These are phyloP conservation scores for Scedosporium boydii DNA, from an alignment of 2,329 filamentous ascomycete species.

Conservation along the genomic window DNA sequence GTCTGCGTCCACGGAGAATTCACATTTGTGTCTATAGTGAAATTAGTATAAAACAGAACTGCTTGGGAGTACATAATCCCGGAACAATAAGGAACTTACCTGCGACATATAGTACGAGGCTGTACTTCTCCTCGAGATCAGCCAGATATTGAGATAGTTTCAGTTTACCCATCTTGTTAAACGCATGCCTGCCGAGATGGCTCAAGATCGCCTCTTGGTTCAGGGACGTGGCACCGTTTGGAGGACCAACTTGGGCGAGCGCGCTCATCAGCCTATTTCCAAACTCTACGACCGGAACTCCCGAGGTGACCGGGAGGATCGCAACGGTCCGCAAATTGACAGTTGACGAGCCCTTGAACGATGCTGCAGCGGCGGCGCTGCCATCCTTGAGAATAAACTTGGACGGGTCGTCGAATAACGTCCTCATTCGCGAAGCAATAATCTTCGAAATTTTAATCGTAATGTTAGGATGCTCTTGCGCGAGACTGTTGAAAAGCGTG, in stretches of 20 bases:
- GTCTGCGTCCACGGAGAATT: slow-evolving; percentile 98
- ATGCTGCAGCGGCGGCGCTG: slow-evolving; percentile 43
- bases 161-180: slow-evolving; percentile 93
- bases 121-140: slow-evolving; percentile 94
- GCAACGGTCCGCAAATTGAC: slow-evolving; percentile 90
- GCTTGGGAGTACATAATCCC: slow-evolving; percentile 39
- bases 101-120: slow-evolving; percentile 88
- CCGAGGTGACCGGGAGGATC: slow-evolving; percentile 79
- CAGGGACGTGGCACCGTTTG: slow-evolving; percentile 82
- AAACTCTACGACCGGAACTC: slow-evolving; percentile 92
- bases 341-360: slow-evolving; percentile 63
- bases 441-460: slow-evolving; percentile 99
- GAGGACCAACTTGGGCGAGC: slow-evolving; percentile 76
- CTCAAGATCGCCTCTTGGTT: slow-evolving; percentile 92
- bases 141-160: slow-evolving; percentile 94
- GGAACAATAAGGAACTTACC: slow-evolving; percentile 34
- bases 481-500: slow-evolving; percentile 93
- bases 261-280: slow-evolving; percentile 82
- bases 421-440: slow-evolving; percentile 89
- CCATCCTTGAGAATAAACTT: slow-evolving; percentile 56
- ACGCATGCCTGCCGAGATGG: slow-evolving; percentile 90
- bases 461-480: slow-evolving; percentile 93
- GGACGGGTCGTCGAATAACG: slow-evolving; percentile 73
- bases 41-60: slow-evolving; percentile 20
- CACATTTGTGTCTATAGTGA: slow-evolving; percentile 72